Conservation (phyloP, 2,329 filamentous ascomycete species). For the Corinectria fuckeliana region DNA sequence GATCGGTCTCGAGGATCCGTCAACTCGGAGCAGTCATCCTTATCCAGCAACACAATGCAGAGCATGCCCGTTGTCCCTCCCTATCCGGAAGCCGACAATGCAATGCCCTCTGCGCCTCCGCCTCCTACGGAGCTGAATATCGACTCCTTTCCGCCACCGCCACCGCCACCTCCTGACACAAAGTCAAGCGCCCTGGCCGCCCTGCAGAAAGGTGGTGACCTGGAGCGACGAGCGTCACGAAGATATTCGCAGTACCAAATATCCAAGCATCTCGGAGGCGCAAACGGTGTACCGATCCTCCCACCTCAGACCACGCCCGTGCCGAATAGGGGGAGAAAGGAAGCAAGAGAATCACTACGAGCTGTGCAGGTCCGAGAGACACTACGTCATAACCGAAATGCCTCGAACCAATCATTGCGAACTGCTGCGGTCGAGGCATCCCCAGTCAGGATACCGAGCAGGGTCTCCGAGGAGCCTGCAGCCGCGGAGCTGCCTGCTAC, state of each 20-base stretch:
- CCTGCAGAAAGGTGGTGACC: conserved; percentile 86
- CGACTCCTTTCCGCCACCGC: conserved; percentile 74
- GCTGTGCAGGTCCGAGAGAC: conserved; percentile 64
- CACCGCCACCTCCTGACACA: conserved; percentile 70
- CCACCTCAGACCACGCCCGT: conserved; percentile 83
- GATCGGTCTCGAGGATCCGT: conserved; percentile 59
- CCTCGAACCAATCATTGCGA: conserved; percentile 52
- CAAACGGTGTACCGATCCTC: conserved; percentile 84
- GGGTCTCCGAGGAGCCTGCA: conserved; percentile 68
- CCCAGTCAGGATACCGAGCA: conserved; percentile 63
- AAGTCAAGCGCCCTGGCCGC: conserved; percentile 90
- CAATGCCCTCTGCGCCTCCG: conserved; percentile 51
- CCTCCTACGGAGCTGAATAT: conserved; percentile 57
- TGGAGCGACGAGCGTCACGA: conserved; percentile 90
- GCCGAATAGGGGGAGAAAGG: conserved; percentile 80
- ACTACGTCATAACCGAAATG: conserved; percentile 56
- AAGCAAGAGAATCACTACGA: conserved; percentile 84
- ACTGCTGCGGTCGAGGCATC: conserved; percentile 59
- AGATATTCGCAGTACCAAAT: conserved; percentile 98
- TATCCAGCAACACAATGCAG: conserved; percentile 79
- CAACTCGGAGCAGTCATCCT: conserved; percentile 67
- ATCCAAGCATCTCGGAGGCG: conserved; percentile 85
- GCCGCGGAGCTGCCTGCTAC: conserved; percentile 32
- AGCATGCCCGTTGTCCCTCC: conserved; percentile 77
- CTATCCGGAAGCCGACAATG: conserved; percentile 68